Conservation (phyloP, 345 rosid genomes). For the Odontarrhena argentea region DNA sequence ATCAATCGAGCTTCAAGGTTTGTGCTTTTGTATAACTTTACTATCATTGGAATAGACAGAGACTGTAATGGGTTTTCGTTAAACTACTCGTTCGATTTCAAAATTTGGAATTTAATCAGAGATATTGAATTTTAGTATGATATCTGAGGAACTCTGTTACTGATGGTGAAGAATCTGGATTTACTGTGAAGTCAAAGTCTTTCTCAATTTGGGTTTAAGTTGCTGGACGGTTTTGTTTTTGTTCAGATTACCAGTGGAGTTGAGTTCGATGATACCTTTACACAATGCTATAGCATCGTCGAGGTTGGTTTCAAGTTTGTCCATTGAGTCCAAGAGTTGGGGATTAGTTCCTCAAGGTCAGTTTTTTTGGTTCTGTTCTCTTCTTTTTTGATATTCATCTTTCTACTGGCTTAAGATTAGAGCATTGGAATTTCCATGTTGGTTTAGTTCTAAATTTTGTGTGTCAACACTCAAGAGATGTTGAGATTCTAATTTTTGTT, state of each 20-base stretch:
- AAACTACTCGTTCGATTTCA: too few relatives aligned
- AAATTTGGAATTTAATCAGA: too few relatives aligned
- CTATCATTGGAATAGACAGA: not conserved
- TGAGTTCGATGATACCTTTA: conserved; percentile 73
- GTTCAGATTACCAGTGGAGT: conserved; percentile 58
- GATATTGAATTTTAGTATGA: too few relatives aligned
- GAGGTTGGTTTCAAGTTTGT: conserved; percentile 61
- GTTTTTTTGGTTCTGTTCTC: not conserved
- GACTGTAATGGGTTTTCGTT: too few relatives aligned
- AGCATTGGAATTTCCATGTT: not conserved
- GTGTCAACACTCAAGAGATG: not conserved
- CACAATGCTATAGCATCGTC: conserved; percentile 70
- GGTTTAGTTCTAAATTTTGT: not conserved
- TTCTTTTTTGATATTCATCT: not conserved
- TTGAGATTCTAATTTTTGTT: not conserved
- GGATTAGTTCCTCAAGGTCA: conserved; percentile 76
- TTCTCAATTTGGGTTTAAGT: not conserved
- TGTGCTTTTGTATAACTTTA: not conserved
- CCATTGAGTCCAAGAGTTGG: conserved; percentile 60
- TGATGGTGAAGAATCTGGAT: conserved; percentile 2
- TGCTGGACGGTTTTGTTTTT: not conserved
- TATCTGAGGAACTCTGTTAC: not conserved
- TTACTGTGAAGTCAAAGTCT: conserved; percentile 1
- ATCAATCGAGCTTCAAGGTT: conserved; percentile 43
- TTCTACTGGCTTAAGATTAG: not conserved